Evolutionary conservation across 1,284 basidiomycete species (phyloP).

Genomic region (Austroboletus novae-zelandiae): DNA sequence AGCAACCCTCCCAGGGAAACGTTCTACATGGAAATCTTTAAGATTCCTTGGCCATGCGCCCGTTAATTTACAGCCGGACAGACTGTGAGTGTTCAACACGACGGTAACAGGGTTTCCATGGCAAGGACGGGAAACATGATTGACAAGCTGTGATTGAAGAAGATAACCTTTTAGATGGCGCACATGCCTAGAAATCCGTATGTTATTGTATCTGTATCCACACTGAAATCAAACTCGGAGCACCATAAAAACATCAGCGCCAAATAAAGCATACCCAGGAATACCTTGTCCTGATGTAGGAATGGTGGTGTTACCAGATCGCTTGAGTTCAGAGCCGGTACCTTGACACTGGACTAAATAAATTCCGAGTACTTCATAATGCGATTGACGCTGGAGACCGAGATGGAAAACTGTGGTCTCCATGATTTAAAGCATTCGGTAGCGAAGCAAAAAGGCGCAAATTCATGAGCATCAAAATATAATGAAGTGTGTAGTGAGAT

Average conservation of each 20-base stretch:
- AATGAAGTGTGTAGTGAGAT: not conserved
- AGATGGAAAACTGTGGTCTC: not conserved
- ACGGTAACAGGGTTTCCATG: conserved; percentile 11
- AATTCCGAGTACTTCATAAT: conserved; percentile 6
- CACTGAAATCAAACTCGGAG: conserved; percentile 41
- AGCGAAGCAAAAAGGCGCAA: not conserved
- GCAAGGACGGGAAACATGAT: not conserved
- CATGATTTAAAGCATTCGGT: not conserved
- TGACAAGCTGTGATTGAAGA: not conserved
- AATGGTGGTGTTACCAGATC: conserved; percentile 7
- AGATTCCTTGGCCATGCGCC: conserved; percentile 2
- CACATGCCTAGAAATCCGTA: not conserved
- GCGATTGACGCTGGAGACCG: not conserved
- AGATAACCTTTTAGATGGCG: conserved; percentile 5
- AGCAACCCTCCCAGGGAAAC: conserved; percentile 17
- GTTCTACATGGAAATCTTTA: not conserved
- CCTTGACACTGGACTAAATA: conserved; percentile 9
- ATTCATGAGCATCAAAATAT: too few species aligned
- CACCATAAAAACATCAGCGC: conserved; percentile 60
- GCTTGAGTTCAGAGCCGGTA: conserved; percentile 7
- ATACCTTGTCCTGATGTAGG: conserved; percentile 1
- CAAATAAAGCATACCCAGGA: conserved; percentile 1
- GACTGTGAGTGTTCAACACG: not conserved
- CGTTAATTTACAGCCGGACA: not conserved
- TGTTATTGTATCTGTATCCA: not conserved